Evolutionary conservation across 441 rosid genomes (phyloP).

Genomic region (Hura crepitans): DNA sequence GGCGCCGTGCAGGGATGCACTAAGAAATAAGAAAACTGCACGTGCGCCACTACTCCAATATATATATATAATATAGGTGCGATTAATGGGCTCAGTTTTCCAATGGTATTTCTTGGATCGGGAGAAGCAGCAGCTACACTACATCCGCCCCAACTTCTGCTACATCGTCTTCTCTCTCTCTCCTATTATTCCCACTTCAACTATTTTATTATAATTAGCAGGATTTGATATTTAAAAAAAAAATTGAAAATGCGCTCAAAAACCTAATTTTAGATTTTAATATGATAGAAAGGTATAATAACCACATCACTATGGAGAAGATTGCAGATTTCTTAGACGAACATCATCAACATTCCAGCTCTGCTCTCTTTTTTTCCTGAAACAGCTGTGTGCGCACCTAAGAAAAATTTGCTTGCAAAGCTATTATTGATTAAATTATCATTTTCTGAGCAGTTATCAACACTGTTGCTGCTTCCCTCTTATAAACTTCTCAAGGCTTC

Average conservation of each 20-base stretch:
- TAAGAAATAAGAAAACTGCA: conserved; percentile 16
- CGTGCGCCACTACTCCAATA: conserved; percentile 12
- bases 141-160: conserved; percentile 19
- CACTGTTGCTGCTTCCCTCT: neutral
- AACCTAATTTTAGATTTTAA: too few species aligned
- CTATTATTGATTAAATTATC: neutral
- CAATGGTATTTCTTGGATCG: conserved; percentile 27
- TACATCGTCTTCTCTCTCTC: neutral
- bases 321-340: too few species aligned
- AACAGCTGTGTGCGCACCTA: neutral
- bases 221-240: too few species aligned
- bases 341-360: too few species aligned
- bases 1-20: neutral
- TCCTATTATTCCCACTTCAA: too few species aligned
- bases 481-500: neutral
- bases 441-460: neutral
- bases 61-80: neutral
- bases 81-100: neutral
- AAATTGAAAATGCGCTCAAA: too few species aligned
- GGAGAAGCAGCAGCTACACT: neutral
- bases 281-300: too few species aligned
- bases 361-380: too few species aligned
- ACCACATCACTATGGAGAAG: too few species aligned
- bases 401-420: neutral
- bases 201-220: too few species aligned